A percentile compares a stretch with the other conserved stretches of the same genome.
These are phyloP conservation scores for Phellopilus nigrolimitatus DNA, from an alignment of 1,284 basidiomycete species.

Conservation along the genomic window DNA sequence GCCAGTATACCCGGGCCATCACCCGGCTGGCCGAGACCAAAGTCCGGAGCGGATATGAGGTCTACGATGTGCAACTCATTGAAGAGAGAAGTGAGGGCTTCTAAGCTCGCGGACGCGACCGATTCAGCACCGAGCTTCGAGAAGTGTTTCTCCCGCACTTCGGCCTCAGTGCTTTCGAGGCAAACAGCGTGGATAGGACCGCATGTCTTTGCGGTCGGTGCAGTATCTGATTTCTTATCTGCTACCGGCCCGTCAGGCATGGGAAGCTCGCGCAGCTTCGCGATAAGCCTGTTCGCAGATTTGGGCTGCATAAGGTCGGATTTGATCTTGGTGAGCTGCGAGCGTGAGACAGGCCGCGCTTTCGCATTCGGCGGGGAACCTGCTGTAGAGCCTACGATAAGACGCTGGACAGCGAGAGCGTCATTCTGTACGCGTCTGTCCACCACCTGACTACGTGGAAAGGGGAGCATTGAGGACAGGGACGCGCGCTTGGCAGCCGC, in stretches of 20 bases:
- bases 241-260: conserved; percentile 31
- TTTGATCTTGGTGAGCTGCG: conserved; percentile 64
- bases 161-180: conserved; percentile 53
- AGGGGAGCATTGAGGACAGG: conserved; percentile 32
- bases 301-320: conserved; percentile 61
- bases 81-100: conserved; percentile 45
- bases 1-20: conserved; percentile 56
- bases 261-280: conserved; percentile 55
- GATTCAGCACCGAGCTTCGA: conserved; percentile 33
- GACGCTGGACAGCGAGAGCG: conserved; percentile 55
- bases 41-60: conserved; percentile 47
- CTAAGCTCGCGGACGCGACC: conserved; percentile 45
- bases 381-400: conserved; percentile 57
- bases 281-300: conserved; percentile 64
- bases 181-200: conserved; percentile 75
- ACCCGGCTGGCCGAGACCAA: conserved; percentile 57
- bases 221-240: conserved; percentile 24
- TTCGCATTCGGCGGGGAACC: conserved; percentile 31
- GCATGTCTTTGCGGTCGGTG: conserved; percentile 25
- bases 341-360: conserved; percentile 39
- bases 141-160: conserved; percentile 55
- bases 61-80: conserved; percentile 55
- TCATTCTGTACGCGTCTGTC: conserved; percentile 60
- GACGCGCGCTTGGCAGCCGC: conserved; percentile 33
- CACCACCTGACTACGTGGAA: conserved; percentile 25